Evolutionary conservation across 495 filamentous ascomycete species (phyloP).

Genomic region (Neurospora sublineolata): DNA sequence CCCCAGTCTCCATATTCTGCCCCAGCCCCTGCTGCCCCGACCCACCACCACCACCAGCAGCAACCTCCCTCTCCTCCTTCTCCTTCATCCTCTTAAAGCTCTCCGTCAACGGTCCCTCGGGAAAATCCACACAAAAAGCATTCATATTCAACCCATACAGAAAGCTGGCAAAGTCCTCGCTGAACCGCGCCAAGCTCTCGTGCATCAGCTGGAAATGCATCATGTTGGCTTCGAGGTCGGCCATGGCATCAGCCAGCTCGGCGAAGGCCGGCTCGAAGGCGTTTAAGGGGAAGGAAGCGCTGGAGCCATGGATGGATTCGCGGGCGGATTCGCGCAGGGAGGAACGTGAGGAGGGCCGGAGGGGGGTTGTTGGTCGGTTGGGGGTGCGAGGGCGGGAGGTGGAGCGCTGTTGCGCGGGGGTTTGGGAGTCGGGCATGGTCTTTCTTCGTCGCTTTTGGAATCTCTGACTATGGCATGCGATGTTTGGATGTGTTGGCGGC

Average conservation of each 20-base stretch:
- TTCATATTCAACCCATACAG: conserved; percentile 97
- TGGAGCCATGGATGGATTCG: conserved; percentile 41
- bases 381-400: conserved; percentile 33
- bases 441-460: not conserved
- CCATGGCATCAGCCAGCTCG: conserved; percentile 87
- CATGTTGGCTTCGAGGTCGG: conserved; percentile 92
- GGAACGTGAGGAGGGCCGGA: conserved; percentile 81
- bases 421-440: not conserved
- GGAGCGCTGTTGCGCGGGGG: conserved; percentile 26
- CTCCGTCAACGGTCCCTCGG: conserved; percentile 54
- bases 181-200: conserved; percentile 86
- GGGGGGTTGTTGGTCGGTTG: conserved; percentile 83
- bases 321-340: conserved; percentile 61
- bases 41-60: not conserved
- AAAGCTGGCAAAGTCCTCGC: conserved; percentile 91
- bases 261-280: conserved; percentile 79
- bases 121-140: conserved; percentile 96
- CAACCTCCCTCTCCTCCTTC: conserved; percentile 33
- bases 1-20: conserved; percentile 15
- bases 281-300: conserved; percentile 62
- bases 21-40: conserved; percentile 5
- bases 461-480: not conserved
- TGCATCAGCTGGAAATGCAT: conserved; percentile 96
- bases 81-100: conserved; percentile 58
- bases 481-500: not conserved